A percentile compares a stretch with the other conserved stretches of the same genome.
These are phyloP conservation scores for Pseudozyma pruni DNA, from an alignment of 1,284 basidiomycete species.

Conservation along the genomic window DNA sequence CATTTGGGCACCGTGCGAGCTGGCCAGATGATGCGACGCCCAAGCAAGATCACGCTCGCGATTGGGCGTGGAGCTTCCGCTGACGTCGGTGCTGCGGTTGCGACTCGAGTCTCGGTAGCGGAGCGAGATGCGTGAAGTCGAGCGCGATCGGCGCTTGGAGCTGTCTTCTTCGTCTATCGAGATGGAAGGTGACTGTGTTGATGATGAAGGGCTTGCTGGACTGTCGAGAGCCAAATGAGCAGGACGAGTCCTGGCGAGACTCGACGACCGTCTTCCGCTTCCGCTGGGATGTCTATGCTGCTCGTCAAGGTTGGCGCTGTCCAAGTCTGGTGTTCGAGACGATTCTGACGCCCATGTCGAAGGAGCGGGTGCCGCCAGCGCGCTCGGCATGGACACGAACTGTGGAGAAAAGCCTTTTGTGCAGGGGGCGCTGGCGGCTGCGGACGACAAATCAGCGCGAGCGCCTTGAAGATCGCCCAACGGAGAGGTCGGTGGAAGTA, in stretches of 20 bases:
- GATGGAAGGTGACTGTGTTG: constrained; percentile 18
- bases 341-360: neutral
- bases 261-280: constrained; percentile 37
- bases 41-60: constrained; percentile 33
- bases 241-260: constrained; percentile 37
- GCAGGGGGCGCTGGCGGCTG: neutral
- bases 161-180: constrained; percentile 14
- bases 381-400: too few relatives aligned
- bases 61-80: constrained; percentile 41
- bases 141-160: constrained; percentile 31
- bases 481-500: neutral
- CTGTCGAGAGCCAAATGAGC: constrained; percentile 16
- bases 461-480: constrained; percentile 1
- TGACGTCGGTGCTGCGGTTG: constrained; percentile 39
- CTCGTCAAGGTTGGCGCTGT: constrained; percentile 15
- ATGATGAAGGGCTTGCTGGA: constrained; percentile 14
- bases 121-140: constrained; percentile 34
- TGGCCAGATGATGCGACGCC: constrained; percentile 23
- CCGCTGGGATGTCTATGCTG: constrained; percentile 15
- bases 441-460: neutral
- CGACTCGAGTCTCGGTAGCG: constrained; percentile 35
- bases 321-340: constrained; percentile 8
- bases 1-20: constrained; percentile 21
- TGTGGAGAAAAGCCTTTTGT: constrained; percentile 4
- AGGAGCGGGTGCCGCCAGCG: neutral